Evolutionary conservation across 306 rosid species (phyloP), one percentile per base, ranked within the genome.

Genomic region (Erythrophleum fordii): DNA sequence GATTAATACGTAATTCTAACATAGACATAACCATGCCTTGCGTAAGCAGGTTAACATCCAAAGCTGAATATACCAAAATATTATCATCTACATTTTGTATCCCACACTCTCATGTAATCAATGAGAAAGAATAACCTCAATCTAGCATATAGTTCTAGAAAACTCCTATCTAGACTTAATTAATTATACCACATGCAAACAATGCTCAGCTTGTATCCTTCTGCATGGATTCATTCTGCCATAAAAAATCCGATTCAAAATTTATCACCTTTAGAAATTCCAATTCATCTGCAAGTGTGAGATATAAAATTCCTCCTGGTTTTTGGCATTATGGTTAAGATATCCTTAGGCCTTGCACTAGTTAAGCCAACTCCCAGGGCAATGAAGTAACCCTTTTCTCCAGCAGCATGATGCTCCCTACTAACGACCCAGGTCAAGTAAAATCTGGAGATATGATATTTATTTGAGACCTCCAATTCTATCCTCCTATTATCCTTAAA

Each of bases 1-100:
- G 42, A 68, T 65, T 23, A 72, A 37, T 34, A 9, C 48, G 70
- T 20, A 83, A 39, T 48, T 70, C 78, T 59, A 85, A 60, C 46
- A 44, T 26, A 70, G n/a, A 70, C 67, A 69, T 44, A 55, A 61
- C 8, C 29, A 35, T 29, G 72, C 49, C 13, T 82, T 18, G 16
- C 13, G 39, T 69, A 82, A 75, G 22, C 20, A 80, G 37, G 83
- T 70, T 25, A 74, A 3, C 64, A 69, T 75, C 64, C 52, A 73
- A 62, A 53, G 35, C 58, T 48, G 62, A 61, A 62, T 52, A 26
- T 28, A 26, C 55, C 34, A 26, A 67, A 73, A 68, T 45, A 78
- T 49, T 70, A 51, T 37, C 31, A 65, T 58, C 5, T 49, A 78
- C 56, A 65, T 46, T 52, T 72, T 13, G 25, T 22, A 46, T 73